A percentile compares a stretch with the other conserved stretches of the same genome.
Evolutionary conservation across 2,329 filamentous ascomycete species (phyloP).

Genomic region (Apiospora kogelbergensis): DNA sequence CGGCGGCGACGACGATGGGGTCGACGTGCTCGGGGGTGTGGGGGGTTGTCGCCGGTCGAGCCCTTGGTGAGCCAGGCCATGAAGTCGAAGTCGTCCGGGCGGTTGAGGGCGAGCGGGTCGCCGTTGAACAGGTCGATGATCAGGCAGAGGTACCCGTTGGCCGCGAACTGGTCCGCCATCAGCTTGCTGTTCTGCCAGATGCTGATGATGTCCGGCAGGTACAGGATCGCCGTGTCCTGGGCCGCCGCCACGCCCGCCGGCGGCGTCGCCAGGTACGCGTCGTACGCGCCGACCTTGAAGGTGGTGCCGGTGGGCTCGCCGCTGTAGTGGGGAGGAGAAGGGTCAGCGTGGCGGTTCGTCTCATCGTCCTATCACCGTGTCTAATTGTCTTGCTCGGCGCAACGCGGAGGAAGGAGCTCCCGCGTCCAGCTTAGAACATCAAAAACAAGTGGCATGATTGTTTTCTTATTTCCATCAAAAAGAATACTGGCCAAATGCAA

Average conservation of each 20-base stretch:
- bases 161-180: slow-evolving; percentile 73
- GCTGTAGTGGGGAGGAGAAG: slow-evolving; percentile 33
- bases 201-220: slow-evolving; percentile 49
- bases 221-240: slow-evolving; percentile 44
- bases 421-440: no score
- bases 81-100: slow-evolving; percentile 41
- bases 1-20: slow-evolving; percentile 47
- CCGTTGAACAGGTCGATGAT: slow-evolving; percentile 72
- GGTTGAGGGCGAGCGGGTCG: slow-evolving; percentile 58
- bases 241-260: slow-evolving; percentile 34
- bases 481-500: no score
- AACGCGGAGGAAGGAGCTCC: no score
- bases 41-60: slow-evolving; percentile 47
- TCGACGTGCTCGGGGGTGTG: slow-evolving; percentile 46
- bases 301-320: slow-evolving; percentile 47
- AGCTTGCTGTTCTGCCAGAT: slow-evolving; percentile 61
- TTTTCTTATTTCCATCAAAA: no score
- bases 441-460: no score
- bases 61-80: slow-evolving; percentile 45
- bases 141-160: slow-evolving; percentile 68
- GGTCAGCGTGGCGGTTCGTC: neutral
- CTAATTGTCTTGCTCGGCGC: no score
- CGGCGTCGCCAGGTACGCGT: slow-evolving; percentile 53
- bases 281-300: slow-evolving; percentile 46
- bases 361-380: no score